Evolutionary conservation across 352 stramenopile species (phyloP), one percentile per base, ranked within the genome.

Genomic region (Blastocystis sp.): DNA sequence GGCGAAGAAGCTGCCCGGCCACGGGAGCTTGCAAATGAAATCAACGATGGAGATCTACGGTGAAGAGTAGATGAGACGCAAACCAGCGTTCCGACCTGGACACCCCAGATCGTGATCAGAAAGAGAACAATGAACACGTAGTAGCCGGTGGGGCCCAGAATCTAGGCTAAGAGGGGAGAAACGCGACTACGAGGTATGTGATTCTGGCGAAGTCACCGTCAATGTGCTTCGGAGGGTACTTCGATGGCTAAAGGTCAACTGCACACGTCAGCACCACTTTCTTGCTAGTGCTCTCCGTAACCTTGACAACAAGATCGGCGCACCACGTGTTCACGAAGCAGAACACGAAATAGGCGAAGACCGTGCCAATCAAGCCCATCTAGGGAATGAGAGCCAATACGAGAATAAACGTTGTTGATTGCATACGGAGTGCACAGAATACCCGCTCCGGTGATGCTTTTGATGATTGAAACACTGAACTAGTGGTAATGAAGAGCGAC

Each of bases 1-100:
- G 35, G 24, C 50, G 1, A 85, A 37, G 74, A 85, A 69, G 24
- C 50, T 24, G 1, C 31, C 74, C 1, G 74, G 50, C 51, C 50
- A 69, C 4, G 50, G 41, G 9, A 85, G 50, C 51, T 66, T 85
- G 74, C 74, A 85, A n/a, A 67, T 67, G 33, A 85, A 85, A 37
- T 85, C 74, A 12, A 85, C 74, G 60, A 85, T 62, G 37, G 74
- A 85, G n/a, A 85, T 85, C 74, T 85, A 50, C 1, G 41, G 45
- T 29, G 29, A 51, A 26, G 66, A 41, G n/a, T 21, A 41, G 9
- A 10, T 59, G 59, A 24, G 4, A 16, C 59, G 29, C 19, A 1
- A 55, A 85, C 74, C 6, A 67, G 24, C 1, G 74, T 85, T 1
- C 45, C 74, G 12, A 85, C 31, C 37, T 85, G 50, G 16, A 85